Evolutionary conservation across 225 moss, liverwort and hornwort species (phyloP).

Genomic region (Climacium dendroides): DNA sequence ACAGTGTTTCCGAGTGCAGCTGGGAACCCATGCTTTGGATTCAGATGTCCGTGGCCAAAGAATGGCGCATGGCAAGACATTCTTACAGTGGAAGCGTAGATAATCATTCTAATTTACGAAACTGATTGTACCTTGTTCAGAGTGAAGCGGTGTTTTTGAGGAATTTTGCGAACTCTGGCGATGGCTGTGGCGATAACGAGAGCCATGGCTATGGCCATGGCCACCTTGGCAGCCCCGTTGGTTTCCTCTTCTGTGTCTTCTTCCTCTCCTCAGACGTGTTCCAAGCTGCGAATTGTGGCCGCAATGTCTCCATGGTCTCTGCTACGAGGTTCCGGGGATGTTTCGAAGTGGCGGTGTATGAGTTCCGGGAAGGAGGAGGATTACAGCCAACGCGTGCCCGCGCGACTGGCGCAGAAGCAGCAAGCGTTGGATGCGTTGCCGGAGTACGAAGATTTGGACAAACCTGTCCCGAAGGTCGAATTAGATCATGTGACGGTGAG

Average conservation of each 20-base stretch:
- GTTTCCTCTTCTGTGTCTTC: not conserved
- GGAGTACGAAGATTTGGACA: slow-evolving; percentile 54
- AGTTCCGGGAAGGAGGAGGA: slow-evolving; percentile 25
- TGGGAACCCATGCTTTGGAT: not conserved
- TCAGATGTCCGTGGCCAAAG: not conserved
- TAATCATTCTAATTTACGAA: not conserved
- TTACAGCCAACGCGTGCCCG: slow-evolving; percentile 32
- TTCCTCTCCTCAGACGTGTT: not conserved
- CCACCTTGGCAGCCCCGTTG: not conserved
- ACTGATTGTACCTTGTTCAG: not conserved
- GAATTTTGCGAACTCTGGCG: not conserved
- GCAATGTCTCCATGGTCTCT: not conserved
- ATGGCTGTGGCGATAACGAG: slow-evolving; percentile 14
- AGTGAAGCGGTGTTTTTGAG: not conserved
- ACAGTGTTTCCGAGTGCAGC: not conserved
- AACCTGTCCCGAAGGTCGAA: slow-evolving; percentile 59
- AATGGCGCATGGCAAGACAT: not conserved
- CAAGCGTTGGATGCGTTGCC: slow-evolving; percentile 46
- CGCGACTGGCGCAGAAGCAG: slow-evolving; percentile 74
- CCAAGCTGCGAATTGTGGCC: not conserved
- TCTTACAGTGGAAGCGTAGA: not conserved
- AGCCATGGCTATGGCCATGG: slow-evolving; percentile 20
- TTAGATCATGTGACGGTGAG: slow-evolving; percentile 65
- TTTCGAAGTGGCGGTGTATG: slow-evolving; percentile 35
- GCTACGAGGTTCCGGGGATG: not conserved